phyloP scores from a whole-genome alignment of 495 filamentous ascomycete genomes.

The Penicillium nucicola region DNA sequence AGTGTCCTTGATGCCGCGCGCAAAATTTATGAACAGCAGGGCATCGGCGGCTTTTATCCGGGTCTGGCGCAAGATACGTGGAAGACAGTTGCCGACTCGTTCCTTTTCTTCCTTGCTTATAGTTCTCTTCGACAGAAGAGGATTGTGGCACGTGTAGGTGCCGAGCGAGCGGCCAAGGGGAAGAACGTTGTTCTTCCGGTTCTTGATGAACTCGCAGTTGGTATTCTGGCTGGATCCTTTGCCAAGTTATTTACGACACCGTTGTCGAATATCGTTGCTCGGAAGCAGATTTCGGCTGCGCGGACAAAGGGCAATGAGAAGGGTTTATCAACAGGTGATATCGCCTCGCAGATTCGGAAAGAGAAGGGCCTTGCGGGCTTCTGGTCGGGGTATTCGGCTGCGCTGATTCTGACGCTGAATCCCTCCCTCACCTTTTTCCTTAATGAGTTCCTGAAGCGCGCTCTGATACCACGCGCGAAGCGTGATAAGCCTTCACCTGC shows the following conservation, averaged over 20 bases:
- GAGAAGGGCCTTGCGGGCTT: constrained; percentile 77
- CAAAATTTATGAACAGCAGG: constrained; percentile 70
- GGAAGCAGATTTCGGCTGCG: constrained; percentile 70
- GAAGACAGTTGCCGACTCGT: constrained; percentile 72
- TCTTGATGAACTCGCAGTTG: constrained; percentile 72
- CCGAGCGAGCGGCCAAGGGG: constrained; percentile 29
- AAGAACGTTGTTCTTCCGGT: constrained; percentile 54
- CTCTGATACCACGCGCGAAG: constrained; percentile 47
- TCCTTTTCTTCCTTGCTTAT: constrained; percentile 85
- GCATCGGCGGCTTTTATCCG: constrained; percentile 68
- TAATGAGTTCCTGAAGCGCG: constrained; percentile 64
- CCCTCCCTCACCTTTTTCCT: constrained; percentile 84
- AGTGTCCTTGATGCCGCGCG: constrained; percentile 63
- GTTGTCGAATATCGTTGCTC: constrained; percentile 76
- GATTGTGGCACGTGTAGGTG: constrained; percentile 41
- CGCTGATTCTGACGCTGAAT: constrained; percentile 77
- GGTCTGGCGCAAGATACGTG: constrained; percentile 69
- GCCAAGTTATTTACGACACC: constrained; percentile 79
- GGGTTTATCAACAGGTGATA: constrained; percentile 45
- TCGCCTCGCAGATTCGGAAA: constrained; percentile 57
- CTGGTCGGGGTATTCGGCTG: constrained; percentile 89
- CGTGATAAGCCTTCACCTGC: constrained; percentile 51
- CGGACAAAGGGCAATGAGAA: constrained; percentile 10
- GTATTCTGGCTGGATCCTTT: constrained; percentile 73
- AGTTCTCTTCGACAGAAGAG: constrained; percentile 62